Evolutionary conservation across 768 basidiomycete genomes (phyloP).

Genomic region (Mycena leptocephala): DNA sequence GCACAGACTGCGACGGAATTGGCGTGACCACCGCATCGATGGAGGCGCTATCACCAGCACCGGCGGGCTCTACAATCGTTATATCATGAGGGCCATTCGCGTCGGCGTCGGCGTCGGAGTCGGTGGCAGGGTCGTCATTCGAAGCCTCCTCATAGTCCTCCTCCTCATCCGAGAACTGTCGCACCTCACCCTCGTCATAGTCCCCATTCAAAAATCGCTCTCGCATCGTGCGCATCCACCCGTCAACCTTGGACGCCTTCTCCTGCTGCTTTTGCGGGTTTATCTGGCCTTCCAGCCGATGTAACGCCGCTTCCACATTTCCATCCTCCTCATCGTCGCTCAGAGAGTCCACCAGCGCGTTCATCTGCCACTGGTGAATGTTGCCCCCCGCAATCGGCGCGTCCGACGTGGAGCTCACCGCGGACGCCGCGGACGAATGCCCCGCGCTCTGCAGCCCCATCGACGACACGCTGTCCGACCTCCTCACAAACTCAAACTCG

Average conservation of each 20-base stretch:
- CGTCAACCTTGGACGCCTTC: slow-evolving; percentile 84
- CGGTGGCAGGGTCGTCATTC: slow-evolving; percentile 25
- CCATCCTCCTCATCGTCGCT: slow-evolving; percentile 84
- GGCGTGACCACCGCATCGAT: slow-evolving; percentile 50
- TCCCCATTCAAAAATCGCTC: slow-evolving; percentile 77
- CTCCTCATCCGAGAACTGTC: slow-evolving; percentile 69
- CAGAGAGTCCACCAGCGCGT: slow-evolving; percentile 81
- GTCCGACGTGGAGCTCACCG: slow-evolving; percentile 56
- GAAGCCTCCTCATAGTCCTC: slow-evolving; percentile 46
- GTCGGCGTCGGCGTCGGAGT: slow-evolving; percentile 5
- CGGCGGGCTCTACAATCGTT: slow-evolving; percentile 38
- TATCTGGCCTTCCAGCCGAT: slow-evolving; percentile 89
- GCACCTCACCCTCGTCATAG: slow-evolving; percentile 70
- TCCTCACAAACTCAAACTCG: slow-evolving; percentile 86
- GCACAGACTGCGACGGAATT: slow-evolving; percentile 34
- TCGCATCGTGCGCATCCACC: slow-evolving; percentile 84
- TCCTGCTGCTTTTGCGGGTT: slow-evolving; percentile 80
- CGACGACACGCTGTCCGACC: slow-evolving; percentile 85
- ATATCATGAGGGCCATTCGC: slow-evolving; percentile 18
- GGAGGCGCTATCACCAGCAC: slow-evolving; percentile 28
- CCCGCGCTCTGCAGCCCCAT: slow-evolving; percentile 80
- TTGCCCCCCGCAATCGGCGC: slow-evolving; percentile 58
- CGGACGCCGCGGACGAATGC: slow-evolving; percentile 58
- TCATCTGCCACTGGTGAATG: slow-evolving; percentile 89
- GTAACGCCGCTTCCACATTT: slow-evolving; percentile 87